Base-by-base conservation (phyloP, 192 early-diverging fungal genomes). In the Umbelopsis isabellina region DNA sequence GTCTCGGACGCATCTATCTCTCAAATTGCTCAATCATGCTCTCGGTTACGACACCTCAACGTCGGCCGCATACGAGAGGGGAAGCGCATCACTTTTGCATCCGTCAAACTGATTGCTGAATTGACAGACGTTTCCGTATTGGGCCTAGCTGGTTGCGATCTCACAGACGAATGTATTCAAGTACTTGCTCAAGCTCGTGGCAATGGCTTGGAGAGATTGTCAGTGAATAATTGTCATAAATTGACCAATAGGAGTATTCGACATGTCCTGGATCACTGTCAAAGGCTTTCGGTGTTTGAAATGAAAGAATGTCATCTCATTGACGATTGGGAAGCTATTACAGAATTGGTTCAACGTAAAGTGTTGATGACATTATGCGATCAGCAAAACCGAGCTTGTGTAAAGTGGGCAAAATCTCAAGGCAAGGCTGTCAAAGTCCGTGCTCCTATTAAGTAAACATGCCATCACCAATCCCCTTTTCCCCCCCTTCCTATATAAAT, bases 291-390 rank as follows among this genome's bases (percentile, higher is more conserved):
- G 12, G 84, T 86, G 2, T 79, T 86, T 71, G 82, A 83, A 72
- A 82, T 86, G 67, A 83, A 83, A 53, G 78, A 86, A 25, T 86
- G 84, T 33, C 74, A 80, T 30, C 53, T 76, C 23, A 76, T 86
- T 11, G 71, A 76, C 30, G 82, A 86, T 46, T 84, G 83, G 84
- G 76, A 72, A 22, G 73, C 77, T 1, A 47, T 86, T 9, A 79
- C 75, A 22, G 75, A 73, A 4, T 72, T 86, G 11, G 79, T 83
- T 1, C 65, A 75, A 10, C 68, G 80, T 16, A 72, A 81, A 18
- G 80, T 86, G 7, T 69, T 83, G 13, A 75, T 86, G n/a, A 79
- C 79, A 11, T 41, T 83, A 22, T 82, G 82, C 51, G 80, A 81
- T 10, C 69, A 76, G 15, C 79, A 84, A 23, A 80, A 82, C 67